These are phyloP conservation scores for Penicillium sp. DNA, from an alignment of 2,329 filamentous ascomycete species.

Conservation along the genomic window DNA sequence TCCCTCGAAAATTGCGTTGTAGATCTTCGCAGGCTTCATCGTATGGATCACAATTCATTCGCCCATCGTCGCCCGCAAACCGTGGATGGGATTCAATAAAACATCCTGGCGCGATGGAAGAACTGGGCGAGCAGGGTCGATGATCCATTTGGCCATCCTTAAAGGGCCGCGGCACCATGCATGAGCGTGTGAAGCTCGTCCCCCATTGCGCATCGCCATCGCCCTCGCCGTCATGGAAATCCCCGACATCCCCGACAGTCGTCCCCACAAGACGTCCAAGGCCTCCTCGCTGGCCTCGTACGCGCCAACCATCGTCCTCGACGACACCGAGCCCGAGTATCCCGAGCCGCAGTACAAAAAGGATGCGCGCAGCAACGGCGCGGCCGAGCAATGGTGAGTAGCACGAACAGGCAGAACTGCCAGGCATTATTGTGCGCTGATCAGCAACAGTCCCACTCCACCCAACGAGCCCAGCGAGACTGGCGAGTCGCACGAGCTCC, in stretches of 20 bases:
- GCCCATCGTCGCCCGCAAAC: constrained; percentile 2
- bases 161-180: constrained; percentile 3
- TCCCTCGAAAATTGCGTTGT: constrained; percentile 7
- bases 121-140: constrained; percentile 5
- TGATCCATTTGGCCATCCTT: background rate
- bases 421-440: too few species aligned
- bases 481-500: constrained; percentile 3
- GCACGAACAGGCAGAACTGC: too few species aligned
- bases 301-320: constrained; percentile 15
- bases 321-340: constrained; percentile 7
- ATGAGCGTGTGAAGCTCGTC: background rate
- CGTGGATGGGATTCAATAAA: constrained; percentile 12
- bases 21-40: constrained; percentile 3
- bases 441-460: constrained; percentile 12
- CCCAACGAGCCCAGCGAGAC: constrained; percentile 1
- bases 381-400: constrained; percentile 6
- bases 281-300: constrained; percentile 9
- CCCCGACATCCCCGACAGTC: constrained; percentile 18
- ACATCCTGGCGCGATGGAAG: background rate
- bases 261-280: constrained; percentile 15
- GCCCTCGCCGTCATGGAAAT: too few species aligned
- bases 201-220: background rate
- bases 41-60: constrained; percentile 13
- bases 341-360: background rate
- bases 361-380: background rate